Conservation (phyloP, 1,284 basidiomycete genomes). For the Malassezia arunalokei region DNA sequence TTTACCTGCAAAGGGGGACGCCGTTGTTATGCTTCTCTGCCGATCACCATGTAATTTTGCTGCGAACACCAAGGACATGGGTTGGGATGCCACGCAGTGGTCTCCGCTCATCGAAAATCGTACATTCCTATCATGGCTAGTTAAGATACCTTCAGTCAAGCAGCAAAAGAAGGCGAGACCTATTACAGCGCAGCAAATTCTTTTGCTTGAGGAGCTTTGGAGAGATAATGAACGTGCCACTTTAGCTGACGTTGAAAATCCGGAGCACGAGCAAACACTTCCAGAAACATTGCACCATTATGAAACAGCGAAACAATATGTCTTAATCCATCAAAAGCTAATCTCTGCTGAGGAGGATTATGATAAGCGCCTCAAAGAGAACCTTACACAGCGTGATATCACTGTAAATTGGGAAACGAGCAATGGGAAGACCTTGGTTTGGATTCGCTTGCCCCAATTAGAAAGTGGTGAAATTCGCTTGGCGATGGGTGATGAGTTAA, state of each 20-base stretch:
- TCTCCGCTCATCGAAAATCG: slow-evolving; percentile 96
- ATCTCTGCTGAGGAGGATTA: slow-evolving; percentile 99
- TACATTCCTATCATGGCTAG: slow-evolving; percentile 94
- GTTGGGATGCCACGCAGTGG: slow-evolving; percentile 96
- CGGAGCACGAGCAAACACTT: slow-evolving; percentile 66
- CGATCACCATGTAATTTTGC: slow-evolving; percentile 97
- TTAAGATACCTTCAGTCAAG: slow-evolving; percentile 87
- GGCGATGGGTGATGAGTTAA: slow-evolving; percentile 87
- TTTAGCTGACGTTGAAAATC: slow-evolving; percentile 89
- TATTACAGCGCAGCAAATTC: slow-evolving; percentile 91
- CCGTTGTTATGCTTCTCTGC: slow-evolving; percentile 94
- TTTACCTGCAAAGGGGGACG: slow-evolving; percentile 97
- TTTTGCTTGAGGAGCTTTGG: slow-evolving; percentile 94
- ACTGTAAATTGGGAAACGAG: slow-evolving; percentile 75
- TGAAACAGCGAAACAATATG: slow-evolving; percentile 98
- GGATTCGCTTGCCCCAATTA: slow-evolving; percentile 88
- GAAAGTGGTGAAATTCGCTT: slow-evolving; percentile 95
- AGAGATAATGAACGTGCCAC: slow-evolving; percentile 88
- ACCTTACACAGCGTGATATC: slow-evolving; percentile 93
- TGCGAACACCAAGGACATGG: slow-evolving; percentile 76
- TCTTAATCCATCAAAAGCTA: slow-evolving; percentile 94
- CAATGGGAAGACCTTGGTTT: slow-evolving; percentile 93
- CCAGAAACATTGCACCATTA: slow-evolving; percentile 65
- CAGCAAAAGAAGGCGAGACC: slow-evolving; percentile 89
- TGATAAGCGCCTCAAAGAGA: slow-evolving; percentile 92